phyloP scores from a whole-genome alignment of 164 flowering plant species.

The Vitis cinerea region DNA sequence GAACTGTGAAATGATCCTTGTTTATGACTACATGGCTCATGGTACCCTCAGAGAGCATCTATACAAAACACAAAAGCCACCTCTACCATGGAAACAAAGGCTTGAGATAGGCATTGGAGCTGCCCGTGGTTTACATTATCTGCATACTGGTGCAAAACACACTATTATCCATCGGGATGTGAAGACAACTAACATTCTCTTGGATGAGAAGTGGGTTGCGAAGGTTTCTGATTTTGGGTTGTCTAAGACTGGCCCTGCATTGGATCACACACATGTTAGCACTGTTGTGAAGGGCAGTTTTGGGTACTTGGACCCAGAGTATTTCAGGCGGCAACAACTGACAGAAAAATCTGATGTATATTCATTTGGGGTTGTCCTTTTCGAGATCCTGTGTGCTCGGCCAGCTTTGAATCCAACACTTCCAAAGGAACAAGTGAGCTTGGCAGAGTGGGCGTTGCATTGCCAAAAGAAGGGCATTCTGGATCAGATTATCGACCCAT shows the following conservation, averaged over 20 bases:
- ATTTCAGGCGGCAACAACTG: conserved; percentile 79
- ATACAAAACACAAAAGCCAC: conserved; percentile 70
- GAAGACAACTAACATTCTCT: conserved; percentile 71
- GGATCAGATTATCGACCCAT: conserved; percentile 70
- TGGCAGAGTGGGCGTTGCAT: conserved; percentile 87
- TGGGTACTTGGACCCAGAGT: conserved; percentile 80
- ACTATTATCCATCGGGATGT: conserved; percentile 78
- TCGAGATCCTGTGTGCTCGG: conserved; percentile 76
- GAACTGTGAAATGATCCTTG: conserved; percentile 80
- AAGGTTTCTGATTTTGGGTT: conserved; percentile 83
- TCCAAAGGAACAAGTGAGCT: conserved; percentile 77
- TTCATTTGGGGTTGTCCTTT: conserved; percentile 82
- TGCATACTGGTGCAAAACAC: conserved; percentile 76
- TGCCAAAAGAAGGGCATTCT: conserved; percentile 74
- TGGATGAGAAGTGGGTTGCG: conserved; percentile 85
- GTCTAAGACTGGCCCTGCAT: conserved; percentile 69
- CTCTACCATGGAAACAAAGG: conserved; percentile 76
- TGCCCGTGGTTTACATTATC: conserved; percentile 73
- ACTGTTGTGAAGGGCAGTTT: conserved; percentile 84
- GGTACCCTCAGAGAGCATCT: conserved; percentile 85
- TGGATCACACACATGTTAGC: conserved; percentile 80
- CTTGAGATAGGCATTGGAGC: conserved; percentile 83
- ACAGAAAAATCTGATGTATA: conserved; percentile 83
- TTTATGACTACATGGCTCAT: conserved; percentile 81
- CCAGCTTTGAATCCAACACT: conserved; percentile 75